Percentiles rank a stretch among this genome's conserved stretches.
phyloP scores from a whole-genome alignment of 306 rosid genomes.

The Vicia sativa region DNA sequence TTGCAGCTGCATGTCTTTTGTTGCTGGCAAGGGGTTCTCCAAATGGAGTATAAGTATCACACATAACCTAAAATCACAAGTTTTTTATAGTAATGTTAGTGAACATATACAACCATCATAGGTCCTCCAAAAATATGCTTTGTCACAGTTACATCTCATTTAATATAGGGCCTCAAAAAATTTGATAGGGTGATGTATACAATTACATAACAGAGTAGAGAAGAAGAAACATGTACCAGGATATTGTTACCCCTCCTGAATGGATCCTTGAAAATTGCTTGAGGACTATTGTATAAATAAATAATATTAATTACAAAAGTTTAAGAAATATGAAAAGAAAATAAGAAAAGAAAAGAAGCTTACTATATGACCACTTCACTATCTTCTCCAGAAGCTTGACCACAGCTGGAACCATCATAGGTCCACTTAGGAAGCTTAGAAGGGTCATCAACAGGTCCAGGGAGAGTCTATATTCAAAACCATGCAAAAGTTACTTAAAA shows the following conservation, averaged over 20 bases:
- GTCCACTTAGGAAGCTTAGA: conserved; percentile 89
- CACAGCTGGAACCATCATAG: conserved; percentile 92
- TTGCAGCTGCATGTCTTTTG: conserved; percentile 67
- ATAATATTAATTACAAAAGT: conserved; percentile 7
- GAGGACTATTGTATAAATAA: conserved; percentile 63
- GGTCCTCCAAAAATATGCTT: too few species aligned
- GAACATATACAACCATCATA: too few species aligned
- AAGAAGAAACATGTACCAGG: conserved; percentile 51
- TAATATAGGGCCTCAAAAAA: too few species aligned
- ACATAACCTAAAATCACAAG: conserved; percentile 54
- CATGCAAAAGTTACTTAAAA: background rate
- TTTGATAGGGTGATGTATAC: background rate
- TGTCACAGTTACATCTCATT: too few species aligned
- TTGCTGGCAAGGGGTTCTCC: conserved; percentile 76
- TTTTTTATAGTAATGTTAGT: background rate
- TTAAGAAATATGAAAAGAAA: background rate
- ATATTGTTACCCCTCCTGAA: conserved; percentile 84
- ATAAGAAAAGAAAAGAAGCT: conserved; percentile 16
- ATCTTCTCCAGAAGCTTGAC: conserved; percentile 89
- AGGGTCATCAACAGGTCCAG: conserved; percentile 73
- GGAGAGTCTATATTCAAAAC: conserved; percentile 59
- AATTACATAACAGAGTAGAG: background rate
- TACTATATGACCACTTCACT: conserved; percentile 90
- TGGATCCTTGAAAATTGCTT: conserved; percentile 90
- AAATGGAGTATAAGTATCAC: conserved; percentile 67